A percentile compares a stretch with the other conserved stretches of the same genome.
Conservation (phyloP, 2,329 filamentous ascomycete species). For the Microsporum ferrugineum region DNA sequence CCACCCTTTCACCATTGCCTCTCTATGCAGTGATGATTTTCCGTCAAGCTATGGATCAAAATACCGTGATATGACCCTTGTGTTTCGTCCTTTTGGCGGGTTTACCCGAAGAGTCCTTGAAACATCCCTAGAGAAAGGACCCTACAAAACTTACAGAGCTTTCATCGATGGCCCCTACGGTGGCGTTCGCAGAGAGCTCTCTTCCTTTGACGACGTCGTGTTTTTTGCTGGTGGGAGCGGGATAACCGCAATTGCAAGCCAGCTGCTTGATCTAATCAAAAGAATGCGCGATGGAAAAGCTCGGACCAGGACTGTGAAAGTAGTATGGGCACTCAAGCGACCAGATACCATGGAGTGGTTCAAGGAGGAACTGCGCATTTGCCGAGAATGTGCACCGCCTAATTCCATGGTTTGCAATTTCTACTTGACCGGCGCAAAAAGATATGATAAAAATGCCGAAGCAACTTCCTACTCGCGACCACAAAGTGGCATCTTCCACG, state of each 20-base stretch:
- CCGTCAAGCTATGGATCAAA: conserved; percentile 81
- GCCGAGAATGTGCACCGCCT: conserved; percentile 75
- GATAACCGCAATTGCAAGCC: conserved; percentile 84
- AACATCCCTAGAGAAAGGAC: conserved; percentile 71
- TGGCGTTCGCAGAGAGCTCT: conserved; percentile 79
- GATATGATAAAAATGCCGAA: conserved; percentile 35
- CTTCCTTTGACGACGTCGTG: conserved; percentile 86
- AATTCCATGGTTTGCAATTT: conserved; percentile 89
- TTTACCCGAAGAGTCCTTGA: conserved; percentile 81
- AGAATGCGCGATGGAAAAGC: conserved; percentile 91
- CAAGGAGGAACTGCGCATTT: conserved; percentile 84
- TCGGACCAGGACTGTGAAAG: conserved; percentile 77
- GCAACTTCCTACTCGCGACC: conserved; percentile 40
- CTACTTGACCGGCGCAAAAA: conserved; percentile 72
- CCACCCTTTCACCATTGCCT: conserved; percentile 91
- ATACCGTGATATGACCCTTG: conserved; percentile 77
- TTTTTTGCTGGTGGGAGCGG: conserved; percentile 89
- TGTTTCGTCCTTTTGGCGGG: conserved; percentile 83
- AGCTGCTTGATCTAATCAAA: conserved; percentile 88
- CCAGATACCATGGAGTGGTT: conserved; percentile 97
- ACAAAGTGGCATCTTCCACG: conserved; percentile 65
- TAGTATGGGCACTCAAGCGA: conserved; percentile 87
- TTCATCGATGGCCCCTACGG: conserved; percentile 93
- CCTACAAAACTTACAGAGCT: conserved; percentile 82
- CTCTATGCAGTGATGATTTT: conserved; percentile 84